phyloP scores from a whole-genome alignment of 352 stramenopile species.

The Phytophthora macrochlamydospora region DNA sequence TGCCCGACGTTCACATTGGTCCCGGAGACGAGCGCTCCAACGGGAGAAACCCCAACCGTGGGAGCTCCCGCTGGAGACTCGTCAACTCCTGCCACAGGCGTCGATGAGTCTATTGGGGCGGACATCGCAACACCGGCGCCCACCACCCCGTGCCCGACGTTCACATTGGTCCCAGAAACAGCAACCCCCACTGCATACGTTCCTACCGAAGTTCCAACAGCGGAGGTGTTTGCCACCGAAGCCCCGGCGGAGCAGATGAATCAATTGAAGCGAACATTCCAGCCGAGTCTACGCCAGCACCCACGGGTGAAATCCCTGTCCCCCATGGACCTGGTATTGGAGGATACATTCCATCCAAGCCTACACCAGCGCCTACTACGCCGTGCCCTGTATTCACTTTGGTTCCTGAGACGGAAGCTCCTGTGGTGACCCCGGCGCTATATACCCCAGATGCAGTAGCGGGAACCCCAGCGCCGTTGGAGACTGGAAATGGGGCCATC shows the following conservation, averaged over 20 bases:
- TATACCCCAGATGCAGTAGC: not conserved
- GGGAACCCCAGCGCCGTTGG: slow-evolving; percentile 1
- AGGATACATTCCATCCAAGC: slow-evolving; percentile 1
- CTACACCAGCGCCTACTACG: slow-evolving; percentile 5
- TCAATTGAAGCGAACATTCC: not conserved
- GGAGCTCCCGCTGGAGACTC: not conserved
- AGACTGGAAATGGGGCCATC: not conserved
- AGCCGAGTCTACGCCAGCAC: not conserved
- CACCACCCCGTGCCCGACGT: slow-evolving; percentile 9
- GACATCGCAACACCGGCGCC: slow-evolving; percentile 1
- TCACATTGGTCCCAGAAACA: slow-evolving; percentile 4
- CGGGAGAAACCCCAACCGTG: not conserved
- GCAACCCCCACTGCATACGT: not conserved
- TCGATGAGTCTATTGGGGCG: not conserved
- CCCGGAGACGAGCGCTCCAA: not conserved
- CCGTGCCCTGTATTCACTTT: slow-evolving; percentile 8
- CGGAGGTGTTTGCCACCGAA: not conserved
- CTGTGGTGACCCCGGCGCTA: not conserved
- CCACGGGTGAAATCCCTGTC: not conserved
- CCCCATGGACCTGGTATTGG: not conserved
- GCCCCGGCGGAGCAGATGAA: not conserved
- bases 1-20: slow-evolving; percentile 11
- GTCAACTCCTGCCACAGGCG: not conserved
- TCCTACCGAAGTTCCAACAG: not conserved
- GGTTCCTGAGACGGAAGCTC: slow-evolving; percentile 6